phyloP scores from a whole-genome alignment of 352 stramenopile species.

The Globisporangium irregulare region DNA sequence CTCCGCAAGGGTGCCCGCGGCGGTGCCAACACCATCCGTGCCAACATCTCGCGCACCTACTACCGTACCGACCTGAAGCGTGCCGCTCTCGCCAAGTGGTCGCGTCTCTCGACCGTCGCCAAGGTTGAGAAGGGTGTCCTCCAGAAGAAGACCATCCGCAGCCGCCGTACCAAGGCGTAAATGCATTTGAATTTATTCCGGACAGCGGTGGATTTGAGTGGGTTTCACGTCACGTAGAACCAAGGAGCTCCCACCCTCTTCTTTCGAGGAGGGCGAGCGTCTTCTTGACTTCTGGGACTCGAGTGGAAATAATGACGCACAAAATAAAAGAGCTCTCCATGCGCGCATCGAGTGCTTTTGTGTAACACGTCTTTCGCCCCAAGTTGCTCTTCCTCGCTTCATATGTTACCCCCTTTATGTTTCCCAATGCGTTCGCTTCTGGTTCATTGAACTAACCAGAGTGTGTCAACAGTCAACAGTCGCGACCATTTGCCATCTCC shows the following conservation, averaged over 20 bases:
- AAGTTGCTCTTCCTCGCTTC: background rate
- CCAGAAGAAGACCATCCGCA: slow-evolving; percentile 81
- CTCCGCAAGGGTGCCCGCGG: slow-evolving; percentile 83
- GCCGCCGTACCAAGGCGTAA: slow-evolving; percentile 82
- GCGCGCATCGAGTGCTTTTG: slow-evolving; percentile 17
- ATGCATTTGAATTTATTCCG: slow-evolving; percentile 14
- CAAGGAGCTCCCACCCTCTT: background rate
- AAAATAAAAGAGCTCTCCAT: slow-evolving; percentile 21
- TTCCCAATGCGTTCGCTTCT: background rate
- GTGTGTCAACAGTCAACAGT: slow-evolving; percentile 10
- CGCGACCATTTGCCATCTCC: slow-evolving; percentile 4
- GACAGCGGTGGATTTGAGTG: slow-evolving; percentile 8
- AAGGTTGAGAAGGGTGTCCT: slow-evolving; percentile 89
- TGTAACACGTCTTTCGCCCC: slow-evolving; percentile 6
- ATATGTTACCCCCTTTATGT: background rate
- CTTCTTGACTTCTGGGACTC: slow-evolving; percentile 12
- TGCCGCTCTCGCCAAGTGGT: slow-evolving; percentile 83
- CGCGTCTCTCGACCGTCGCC: slow-evolving; percentile 79
- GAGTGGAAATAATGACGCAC: slow-evolving; percentile 48
- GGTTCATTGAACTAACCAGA: background rate
- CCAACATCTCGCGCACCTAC: slow-evolving; percentile 87
- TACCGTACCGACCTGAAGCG: slow-evolving; percentile 87
- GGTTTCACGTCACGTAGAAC: background rate
- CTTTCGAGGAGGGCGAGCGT: background rate
- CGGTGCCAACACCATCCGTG: slow-evolving; percentile 83